Evolutionary conservation across 164 flowering plant genomes (phyloP).

Genomic region (Umbellularia californica): DNA sequence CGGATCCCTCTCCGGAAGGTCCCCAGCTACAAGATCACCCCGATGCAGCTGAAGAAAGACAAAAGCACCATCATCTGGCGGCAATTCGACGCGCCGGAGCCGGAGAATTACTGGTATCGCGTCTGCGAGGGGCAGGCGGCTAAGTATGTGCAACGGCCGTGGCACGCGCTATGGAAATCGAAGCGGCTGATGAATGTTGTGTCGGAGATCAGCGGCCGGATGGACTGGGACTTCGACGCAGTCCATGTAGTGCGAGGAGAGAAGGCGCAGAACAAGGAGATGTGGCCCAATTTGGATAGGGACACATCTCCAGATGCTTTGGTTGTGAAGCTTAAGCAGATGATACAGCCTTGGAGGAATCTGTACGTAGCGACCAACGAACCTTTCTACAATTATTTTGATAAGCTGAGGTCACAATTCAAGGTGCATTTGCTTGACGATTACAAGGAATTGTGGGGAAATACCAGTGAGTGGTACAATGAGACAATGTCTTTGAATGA

Average conservation of each 20-base stretch:
- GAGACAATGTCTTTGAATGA: slow-evolving; percentile 64
- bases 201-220: slow-evolving; percentile 71
- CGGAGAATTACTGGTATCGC: slow-evolving; percentile 94
- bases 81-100: slow-evolving; percentile 87
- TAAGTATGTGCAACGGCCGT: slow-evolving; percentile 76
- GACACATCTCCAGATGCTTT: slow-evolving; percentile 80
- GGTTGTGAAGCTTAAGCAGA: slow-evolving; percentile 48
- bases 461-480: slow-evolving; percentile 86
- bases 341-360: slow-evolving; percentile 71
- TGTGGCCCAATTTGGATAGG: slow-evolving; percentile 84
- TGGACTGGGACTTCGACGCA: slow-evolving; percentile 99
- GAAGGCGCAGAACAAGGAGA: slow-evolving; percentile 76
- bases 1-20: slow-evolving; percentile 57
- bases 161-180: slow-evolving; percentile 96
- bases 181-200: slow-evolving; percentile 95
- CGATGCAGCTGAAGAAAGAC: slow-evolving; percentile 86
- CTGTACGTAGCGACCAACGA: slow-evolving; percentile 89
- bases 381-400: slow-evolving; percentile 80
- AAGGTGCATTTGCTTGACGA: slow-evolving; percentile 88
- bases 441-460: slow-evolving; percentile 74
- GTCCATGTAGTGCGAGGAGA: slow-evolving; percentile 94
- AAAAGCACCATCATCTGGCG: slow-evolving; percentile 77
- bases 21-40: slow-evolving; percentile 60
- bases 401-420: slow-evolving; percentile 74
- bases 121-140: slow-evolving; percentile 93